Evolutionary conservation across 345 rosid species (phyloP).

Genomic region (Syzygium jambos): DNA sequence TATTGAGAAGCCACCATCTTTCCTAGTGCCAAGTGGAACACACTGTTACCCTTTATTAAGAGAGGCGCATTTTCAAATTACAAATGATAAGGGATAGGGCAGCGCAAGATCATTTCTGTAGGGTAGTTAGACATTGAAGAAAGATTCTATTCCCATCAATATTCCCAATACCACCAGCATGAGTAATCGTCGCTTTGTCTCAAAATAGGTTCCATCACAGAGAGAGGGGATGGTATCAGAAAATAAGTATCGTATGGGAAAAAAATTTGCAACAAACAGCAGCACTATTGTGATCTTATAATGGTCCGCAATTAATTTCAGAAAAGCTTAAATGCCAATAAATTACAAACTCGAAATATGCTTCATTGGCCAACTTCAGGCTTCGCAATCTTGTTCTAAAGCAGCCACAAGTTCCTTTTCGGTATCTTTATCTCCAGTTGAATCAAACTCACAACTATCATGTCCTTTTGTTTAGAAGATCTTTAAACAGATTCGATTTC

Average conservation of each 20-base stretch:
- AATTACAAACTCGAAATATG: not conserved
- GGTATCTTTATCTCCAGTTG: not conserved
- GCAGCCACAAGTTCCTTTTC: not conserved
- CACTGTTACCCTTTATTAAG: not conserved
- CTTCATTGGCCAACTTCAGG: not conserved
- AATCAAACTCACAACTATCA: not conserved
- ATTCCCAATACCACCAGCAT: not conserved
- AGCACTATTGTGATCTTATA: not conserved
- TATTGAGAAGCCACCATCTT: not conserved
- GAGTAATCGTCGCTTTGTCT: not conserved
- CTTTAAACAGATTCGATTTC: not conserved
- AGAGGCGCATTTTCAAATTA: not conserved
- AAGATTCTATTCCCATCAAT: not conserved
- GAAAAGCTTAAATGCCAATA: not conserved
- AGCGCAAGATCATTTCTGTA: not conserved
- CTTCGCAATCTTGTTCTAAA: not conserved
- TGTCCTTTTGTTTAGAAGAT: not conserved
- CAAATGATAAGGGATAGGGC: not conserved
- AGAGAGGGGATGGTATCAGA: not conserved
- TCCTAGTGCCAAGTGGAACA: not conserved
- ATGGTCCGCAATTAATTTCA: not conserved
- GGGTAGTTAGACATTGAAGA: not conserved
- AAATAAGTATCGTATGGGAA: not conserved
- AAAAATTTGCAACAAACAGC: not conserved
- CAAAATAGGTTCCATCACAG: not conserved